Percentiles rank a stretch among this genome's conserved stretches.
Evolutionary conservation across 2,329 filamentous ascomycete genomes (phyloP).

Genomic region (Madurella fahalii): DNA sequence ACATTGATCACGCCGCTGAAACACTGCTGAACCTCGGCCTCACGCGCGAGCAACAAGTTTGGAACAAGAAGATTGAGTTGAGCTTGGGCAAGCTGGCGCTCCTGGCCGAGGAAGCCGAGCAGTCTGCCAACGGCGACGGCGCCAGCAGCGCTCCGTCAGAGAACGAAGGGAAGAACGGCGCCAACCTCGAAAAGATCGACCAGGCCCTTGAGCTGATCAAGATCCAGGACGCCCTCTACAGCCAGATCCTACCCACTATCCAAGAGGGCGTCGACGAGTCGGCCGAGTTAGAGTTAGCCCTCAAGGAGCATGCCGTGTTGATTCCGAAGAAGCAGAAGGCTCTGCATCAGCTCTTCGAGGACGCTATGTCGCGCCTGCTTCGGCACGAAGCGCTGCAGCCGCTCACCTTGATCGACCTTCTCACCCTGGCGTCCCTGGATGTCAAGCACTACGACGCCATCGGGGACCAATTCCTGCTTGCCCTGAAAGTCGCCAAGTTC

Average conservation of each 20-base stretch:
- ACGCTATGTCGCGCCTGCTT: constrained; percentile 65
- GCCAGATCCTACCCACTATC: constrained; percentile 64
- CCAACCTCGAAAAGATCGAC: constrained; percentile 52
- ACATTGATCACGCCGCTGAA: constrained; percentile 68
- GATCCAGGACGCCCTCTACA: constrained; percentile 75
- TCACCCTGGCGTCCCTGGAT: constrained; percentile 66
- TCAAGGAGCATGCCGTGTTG: constrained; percentile 60
- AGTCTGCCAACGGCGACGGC: constrained; percentile 26
- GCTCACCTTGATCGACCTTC: constrained; percentile 63
- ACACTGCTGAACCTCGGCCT: constrained; percentile 68
- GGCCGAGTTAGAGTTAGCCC: constrained; percentile 71
- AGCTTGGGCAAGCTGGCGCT: constrained; percentile 80
- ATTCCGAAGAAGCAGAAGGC: constrained; percentile 58
- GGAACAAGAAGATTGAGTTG: constrained; percentile 91
- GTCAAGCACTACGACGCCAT: constrained; percentile 48
- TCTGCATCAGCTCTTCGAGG: constrained; percentile 67
- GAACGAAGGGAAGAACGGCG: constrained; percentile 31
- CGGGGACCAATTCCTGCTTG: constrained; percentile 69
- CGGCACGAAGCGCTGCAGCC: constrained; percentile 67
- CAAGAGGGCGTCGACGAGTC: constrained; percentile 72
- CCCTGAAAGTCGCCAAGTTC: constrained; percentile 58
- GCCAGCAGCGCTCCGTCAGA: constrained; percentile 21
- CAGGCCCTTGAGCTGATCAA: constrained; percentile 63
- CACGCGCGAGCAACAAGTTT: constrained; percentile 71
- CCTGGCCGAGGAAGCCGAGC: constrained; percentile 54